Percentiles rank a stretch among this genome's conserved stretches.
phyloP scores from a whole-genome alignment of 73 alveolate genomes.

The Paramecium biaurelia region DNA sequence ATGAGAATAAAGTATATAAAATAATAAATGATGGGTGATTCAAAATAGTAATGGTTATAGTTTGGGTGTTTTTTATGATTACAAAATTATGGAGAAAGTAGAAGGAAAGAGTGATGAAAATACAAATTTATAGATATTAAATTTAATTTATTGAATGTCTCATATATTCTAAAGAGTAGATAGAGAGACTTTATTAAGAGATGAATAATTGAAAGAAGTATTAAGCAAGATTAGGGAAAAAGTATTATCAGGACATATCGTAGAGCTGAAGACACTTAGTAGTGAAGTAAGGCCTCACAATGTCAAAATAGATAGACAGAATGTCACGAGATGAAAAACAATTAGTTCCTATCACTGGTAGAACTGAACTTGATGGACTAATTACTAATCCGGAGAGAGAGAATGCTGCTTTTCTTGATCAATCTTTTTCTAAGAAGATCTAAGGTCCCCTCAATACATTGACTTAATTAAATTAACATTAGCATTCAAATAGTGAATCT shows the following conservation, averaged over 20 bases:
- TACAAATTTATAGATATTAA: not conserved
- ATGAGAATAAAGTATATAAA: slow-evolving; percentile 3
- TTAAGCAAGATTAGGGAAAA: not conserved
- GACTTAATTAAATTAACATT: not conserved
- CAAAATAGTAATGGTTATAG: not conserved
- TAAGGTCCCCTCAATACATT: not conserved
- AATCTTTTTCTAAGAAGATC: not conserved
- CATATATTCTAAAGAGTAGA: not conserved
- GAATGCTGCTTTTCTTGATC: not conserved
- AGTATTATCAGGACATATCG: slow-evolving; percentile 30
- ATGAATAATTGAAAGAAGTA: not conserved
- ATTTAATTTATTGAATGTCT: not conserved
- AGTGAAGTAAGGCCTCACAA: slow-evolving; percentile 6
- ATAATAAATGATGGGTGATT: slow-evolving; percentile 21
- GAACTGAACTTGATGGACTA: not conserved
- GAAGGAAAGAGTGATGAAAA: not conserved
- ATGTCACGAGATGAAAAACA: not conserved
- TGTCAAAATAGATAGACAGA: slow-evolving; percentile 37
- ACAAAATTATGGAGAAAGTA: not conserved
- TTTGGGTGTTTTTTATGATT: not conserved
- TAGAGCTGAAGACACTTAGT: slow-evolving; percentile 13
- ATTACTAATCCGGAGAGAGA: not conserved
- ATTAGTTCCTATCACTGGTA: not conserved
- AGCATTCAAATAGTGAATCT: not conserved
- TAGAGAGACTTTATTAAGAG: not conserved